Conservation (phyloP, 441 rosid species). For the Brassica balearica region DNA sequence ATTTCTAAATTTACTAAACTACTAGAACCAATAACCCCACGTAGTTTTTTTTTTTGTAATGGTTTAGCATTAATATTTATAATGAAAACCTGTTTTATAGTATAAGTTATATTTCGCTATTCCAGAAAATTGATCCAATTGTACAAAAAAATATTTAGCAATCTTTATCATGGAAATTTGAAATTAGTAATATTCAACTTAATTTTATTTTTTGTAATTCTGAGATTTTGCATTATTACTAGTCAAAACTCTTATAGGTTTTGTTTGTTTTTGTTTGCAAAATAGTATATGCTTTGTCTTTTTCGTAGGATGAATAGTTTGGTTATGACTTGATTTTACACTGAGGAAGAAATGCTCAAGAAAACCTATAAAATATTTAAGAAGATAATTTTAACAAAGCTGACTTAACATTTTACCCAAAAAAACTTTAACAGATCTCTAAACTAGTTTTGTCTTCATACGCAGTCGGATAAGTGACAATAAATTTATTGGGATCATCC, state of each 20-base stretch:
- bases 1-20: too few species aligned
- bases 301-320: neutral
- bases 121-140: too few species aligned
- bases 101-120: too few species aligned
- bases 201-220: neutral
- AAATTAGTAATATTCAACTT: neutral
- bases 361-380: neutral
- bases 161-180: neutral
- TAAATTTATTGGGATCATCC: slow-evolving; percentile 32
- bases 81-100: too few species aligned
- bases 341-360: neutral
- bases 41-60: too few species aligned
- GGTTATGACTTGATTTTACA: neutral
- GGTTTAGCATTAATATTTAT: too few species aligned
- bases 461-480: slow-evolving; percentile 36
- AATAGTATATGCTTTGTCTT: neutral
- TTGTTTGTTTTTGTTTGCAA: neutral
- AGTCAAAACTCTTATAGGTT: neutral
- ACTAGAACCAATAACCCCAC: too few species aligned
- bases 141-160: neutral
- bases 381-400: neutral
- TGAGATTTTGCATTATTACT: neutral
- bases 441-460: neutral
- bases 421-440: neutral
- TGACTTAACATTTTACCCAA: slow-evolving; percentile 2